Conservation (phyloP, 1,284 basidiomycete genomes). For the Cryptococcus sp. region DNA sequence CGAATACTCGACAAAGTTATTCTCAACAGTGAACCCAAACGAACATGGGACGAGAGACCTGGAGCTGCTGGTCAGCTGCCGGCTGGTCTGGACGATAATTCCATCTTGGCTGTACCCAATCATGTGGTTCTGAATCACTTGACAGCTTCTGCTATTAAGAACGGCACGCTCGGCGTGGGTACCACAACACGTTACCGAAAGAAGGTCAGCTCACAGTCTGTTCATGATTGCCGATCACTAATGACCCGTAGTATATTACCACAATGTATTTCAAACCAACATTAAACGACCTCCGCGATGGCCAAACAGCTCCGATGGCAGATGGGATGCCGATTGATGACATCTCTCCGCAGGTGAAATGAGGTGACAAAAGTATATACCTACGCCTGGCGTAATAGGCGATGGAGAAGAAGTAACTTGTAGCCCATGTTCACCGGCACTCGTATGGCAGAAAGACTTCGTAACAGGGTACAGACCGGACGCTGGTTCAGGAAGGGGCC, state of each 20-base stretch:
- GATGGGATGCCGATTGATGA: too few species aligned
- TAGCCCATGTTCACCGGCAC: too few species aligned
- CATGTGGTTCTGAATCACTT: constrained; percentile 95
- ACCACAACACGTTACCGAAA: constrained; percentile 88
- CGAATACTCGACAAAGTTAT: constrained; percentile 92
- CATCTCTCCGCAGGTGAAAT: too few species aligned
- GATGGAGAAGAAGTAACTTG: too few species aligned
- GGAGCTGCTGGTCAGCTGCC: constrained; percentile 12
- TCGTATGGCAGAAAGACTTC: too few species aligned
- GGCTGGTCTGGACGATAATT: constrained; percentile 69
- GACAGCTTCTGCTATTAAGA: constrained; percentile 91
- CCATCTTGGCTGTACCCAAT: constrained; percentile 86
- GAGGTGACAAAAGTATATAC: too few species aligned
- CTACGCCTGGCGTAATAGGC: too few species aligned
- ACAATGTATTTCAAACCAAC: constrained; percentile 64
- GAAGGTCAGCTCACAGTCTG: constrained; percentile 59
- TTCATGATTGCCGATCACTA: not conserved
- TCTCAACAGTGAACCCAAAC: constrained; percentile 60
- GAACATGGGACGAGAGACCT: constrained; percentile 22
- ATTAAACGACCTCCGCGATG: constrained; percentile 10
- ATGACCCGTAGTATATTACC: constrained; percentile 56
- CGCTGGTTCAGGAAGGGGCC: too few species aligned
- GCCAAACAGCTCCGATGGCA: not conserved
- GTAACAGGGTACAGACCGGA: too few species aligned
- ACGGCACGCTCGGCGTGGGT: constrained; percentile 88